phyloP scores from a whole-genome alignment of 345 rosid genomes.

The Abelmoschus esculentus region DNA sequence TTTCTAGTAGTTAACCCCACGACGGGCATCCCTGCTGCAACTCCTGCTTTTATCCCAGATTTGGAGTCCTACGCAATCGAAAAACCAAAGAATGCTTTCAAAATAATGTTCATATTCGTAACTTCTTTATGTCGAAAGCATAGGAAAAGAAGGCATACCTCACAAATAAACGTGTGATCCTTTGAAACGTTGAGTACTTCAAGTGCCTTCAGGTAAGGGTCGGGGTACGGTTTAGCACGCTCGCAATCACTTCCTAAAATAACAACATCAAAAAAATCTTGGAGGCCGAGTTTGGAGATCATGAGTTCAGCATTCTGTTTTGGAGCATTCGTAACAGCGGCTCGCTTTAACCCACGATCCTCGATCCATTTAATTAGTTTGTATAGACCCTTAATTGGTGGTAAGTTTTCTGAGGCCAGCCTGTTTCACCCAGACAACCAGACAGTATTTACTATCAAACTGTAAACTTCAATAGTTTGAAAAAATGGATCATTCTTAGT shows the following conservation, averaged over 20 bases:
- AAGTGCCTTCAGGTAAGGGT: slow-evolving; percentile 79
- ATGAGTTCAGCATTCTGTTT: slow-evolving; percentile 75
- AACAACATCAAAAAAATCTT: slow-evolving; percentile 65
- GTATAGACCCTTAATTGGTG: slow-evolving; percentile 55
- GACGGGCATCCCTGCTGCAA: slow-evolving; percentile 91
- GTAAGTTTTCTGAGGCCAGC: slow-evolving; percentile 54
- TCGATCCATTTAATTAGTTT: slow-evolving; percentile 78
- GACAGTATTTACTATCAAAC: neutral
- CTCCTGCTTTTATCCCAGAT: slow-evolving; percentile 91
- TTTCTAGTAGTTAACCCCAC: slow-evolving; percentile 71
- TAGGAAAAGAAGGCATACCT: slow-evolving; percentile 30
- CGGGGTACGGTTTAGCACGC: slow-evolving; percentile 77
- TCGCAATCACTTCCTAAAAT: slow-evolving; percentile 75
- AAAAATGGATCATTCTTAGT: neutral
- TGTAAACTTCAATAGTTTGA: neutral
- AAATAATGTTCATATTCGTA: neutral
- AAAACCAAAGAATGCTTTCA: neutral
- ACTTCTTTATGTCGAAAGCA: neutral
- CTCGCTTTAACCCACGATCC: slow-evolving; percentile 73
- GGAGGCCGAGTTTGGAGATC: slow-evolving; percentile 68
- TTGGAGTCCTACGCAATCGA: slow-evolving; percentile 51
- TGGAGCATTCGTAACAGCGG: slow-evolving; percentile 96
- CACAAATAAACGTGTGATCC: slow-evolving; percentile 70
- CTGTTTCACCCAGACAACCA: slow-evolving; percentile 27
- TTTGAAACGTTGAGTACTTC: slow-evolving; percentile 66